These are phyloP conservation scores for Aspergillus arachidicola DNA, from an alignment of 2,329 filamentous ascomycete species.

Conservation along the genomic window DNA sequence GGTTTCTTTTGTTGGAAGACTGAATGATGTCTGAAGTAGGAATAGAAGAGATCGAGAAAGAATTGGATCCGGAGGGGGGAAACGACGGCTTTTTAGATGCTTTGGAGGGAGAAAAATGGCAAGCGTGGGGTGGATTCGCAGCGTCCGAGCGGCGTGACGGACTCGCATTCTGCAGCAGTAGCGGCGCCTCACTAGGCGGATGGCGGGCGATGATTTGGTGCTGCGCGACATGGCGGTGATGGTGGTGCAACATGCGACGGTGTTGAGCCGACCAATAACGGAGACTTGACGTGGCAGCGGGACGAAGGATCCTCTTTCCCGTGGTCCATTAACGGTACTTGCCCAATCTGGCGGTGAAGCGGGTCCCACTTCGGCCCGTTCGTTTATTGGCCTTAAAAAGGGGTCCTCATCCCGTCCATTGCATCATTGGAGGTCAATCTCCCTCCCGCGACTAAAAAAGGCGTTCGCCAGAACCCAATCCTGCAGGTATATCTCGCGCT, in stretches of 20 bases:
- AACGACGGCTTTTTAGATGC: slow-evolving; percentile 19
- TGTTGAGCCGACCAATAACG: slow-evolving; percentile 21
- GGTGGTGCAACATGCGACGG: slow-evolving; percentile 20
- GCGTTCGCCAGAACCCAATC: neutral
- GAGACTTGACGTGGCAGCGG: slow-evolving; percentile 24
- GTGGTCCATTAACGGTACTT: slow-evolving; percentile 2
- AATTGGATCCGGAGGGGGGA: slow-evolving; percentile 13
- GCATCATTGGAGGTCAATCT: slow-evolving; percentile 19
- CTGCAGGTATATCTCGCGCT: neutral
- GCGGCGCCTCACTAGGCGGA: slow-evolving; percentile 18
- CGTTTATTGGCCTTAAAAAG: neutral
- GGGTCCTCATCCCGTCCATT: neutral
- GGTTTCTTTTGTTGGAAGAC: slow-evolving; percentile 15
- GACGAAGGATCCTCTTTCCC: neutral
- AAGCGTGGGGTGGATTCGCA: slow-evolving; percentile 19
- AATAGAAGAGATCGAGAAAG: slow-evolving; percentile 15
- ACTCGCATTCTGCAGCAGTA: slow-evolving; percentile 19
- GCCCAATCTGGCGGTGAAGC: slow-evolving; percentile 24
- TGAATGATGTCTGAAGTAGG: slow-evolving; percentile 12
- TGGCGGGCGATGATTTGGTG: slow-evolving; percentile 22
- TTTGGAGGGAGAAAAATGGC: slow-evolving; percentile 10
- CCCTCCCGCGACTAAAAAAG: slow-evolving; percentile 8
- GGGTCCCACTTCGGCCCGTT: neutral
- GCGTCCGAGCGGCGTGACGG: slow-evolving; percentile 18
- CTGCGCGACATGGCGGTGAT: slow-evolving; percentile 26